A percentile compares a stretch with the other conserved stretches of the same genome.
These are phyloP conservation scores for Mycena albidolilacea DNA, from an alignment of 768 basidiomycete species.

Conservation along the genomic window DNA sequence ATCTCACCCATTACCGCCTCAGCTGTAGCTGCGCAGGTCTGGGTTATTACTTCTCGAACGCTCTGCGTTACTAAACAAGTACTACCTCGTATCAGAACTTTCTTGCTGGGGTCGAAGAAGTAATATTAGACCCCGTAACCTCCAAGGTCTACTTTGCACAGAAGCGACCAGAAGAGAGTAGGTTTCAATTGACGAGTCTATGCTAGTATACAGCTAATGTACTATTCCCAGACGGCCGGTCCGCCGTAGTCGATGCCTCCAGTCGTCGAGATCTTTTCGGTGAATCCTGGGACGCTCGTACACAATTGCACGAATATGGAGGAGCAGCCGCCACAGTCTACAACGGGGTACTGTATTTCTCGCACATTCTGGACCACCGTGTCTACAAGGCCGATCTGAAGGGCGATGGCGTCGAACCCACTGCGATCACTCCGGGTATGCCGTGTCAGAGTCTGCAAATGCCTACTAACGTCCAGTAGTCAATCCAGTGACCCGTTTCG, in stretches of 20 bases:
- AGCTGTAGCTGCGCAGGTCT: not conserved
- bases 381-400: constrained; percentile 15
- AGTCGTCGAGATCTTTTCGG: constrained; percentile 11
- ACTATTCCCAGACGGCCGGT: not conserved
- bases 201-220: not conserved
- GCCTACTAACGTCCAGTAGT: not conserved
- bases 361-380: not conserved
- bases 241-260: constrained; percentile 4
- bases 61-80: too few species aligned
- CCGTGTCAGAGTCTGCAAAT: not conserved
- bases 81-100: not conserved
- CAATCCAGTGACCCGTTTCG: not conserved
- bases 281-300: constrained; percentile 17
- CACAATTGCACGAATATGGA: constrained; percentile 22
- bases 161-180: constrained; percentile 16
- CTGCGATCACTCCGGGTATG: constrained; percentile 13
- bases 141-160: constrained; percentile 22
- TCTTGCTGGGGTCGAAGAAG: constrained; percentile 4
- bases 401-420: not conserved
- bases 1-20: not conserved
- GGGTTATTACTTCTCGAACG: too few species aligned
- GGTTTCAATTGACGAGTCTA: not conserved
- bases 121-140: constrained; percentile 8
- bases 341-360: constrained; percentile 20
- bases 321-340: constrained; percentile 9